A percentile compares a stretch with the other conserved stretches of the same genome.
These are phyloP conservation scores for Plenodomus biglobosus DNA, from an alignment of 2,329 filamentous ascomycete genomes.

Conservation along the genomic window DNA sequence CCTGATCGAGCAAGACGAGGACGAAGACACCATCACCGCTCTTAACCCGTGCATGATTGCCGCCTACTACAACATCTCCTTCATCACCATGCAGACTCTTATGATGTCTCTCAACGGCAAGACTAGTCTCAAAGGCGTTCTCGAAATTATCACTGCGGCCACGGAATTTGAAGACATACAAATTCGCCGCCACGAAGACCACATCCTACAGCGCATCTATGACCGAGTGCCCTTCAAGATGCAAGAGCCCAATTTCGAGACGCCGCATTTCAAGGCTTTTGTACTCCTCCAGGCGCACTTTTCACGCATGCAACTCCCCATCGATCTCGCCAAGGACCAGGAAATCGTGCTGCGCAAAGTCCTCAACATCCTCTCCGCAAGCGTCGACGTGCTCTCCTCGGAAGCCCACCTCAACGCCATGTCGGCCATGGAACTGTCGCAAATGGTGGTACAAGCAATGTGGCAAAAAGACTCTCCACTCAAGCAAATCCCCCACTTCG, in stretches of 20 bases:
- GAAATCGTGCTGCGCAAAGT: slow-evolving; percentile 83
- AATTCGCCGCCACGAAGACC: slow-evolving; percentile 88
- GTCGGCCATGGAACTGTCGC: slow-evolving; percentile 98
- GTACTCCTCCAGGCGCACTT: slow-evolving; percentile 98
- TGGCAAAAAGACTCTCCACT: slow-evolving; percentile 97
- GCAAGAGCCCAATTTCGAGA: slow-evolving; percentile 80
- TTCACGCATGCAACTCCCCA: slow-evolving; percentile 92
- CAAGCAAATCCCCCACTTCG: slow-evolving; percentile 97
- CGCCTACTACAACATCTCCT: slow-evolving; percentile 98
- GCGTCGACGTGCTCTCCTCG: slow-evolving; percentile 91
- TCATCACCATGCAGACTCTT: slow-evolving; percentile 99
- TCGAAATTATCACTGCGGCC: slow-evolving; percentile 95
- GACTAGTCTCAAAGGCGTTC: slow-evolving; percentile 93
- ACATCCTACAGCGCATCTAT: slow-evolving; percentile 86
- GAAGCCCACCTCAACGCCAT: slow-evolving; percentile 96
- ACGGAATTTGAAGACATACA: slow-evolving; percentile 96
- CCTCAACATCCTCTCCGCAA: slow-evolving; percentile 83
- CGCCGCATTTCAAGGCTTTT: slow-evolving; percentile 98
- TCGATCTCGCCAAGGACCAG: slow-evolving; percentile 94
- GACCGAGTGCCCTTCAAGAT: slow-evolving; percentile 95
- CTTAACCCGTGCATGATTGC: slow-evolving; percentile 97
- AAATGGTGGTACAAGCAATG: slow-evolving; percentile 99
- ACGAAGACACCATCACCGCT: slow-evolving; percentile 78
- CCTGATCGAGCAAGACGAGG: slow-evolving; percentile 93
- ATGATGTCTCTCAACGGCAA: slow-evolving; percentile 82